phyloP scores from a whole-genome alignment of 441 rosid species.

The Populus hybrid region DNA sequence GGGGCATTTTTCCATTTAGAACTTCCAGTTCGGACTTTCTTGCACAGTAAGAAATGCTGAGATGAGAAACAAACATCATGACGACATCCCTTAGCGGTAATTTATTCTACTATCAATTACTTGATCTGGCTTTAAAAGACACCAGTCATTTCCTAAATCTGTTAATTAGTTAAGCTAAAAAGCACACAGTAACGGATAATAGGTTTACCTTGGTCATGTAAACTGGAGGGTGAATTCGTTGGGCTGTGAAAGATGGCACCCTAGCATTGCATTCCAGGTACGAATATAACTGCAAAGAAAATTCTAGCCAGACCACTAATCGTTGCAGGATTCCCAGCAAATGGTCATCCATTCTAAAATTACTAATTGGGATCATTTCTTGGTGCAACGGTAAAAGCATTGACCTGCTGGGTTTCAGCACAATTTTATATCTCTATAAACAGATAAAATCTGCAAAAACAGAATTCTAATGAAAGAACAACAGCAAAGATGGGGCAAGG shows the following conservation, averaged over 20 bases:
- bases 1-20: too few species aligned
- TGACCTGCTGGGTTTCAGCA: background rate
- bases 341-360: background rate
- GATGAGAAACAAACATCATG: too few species aligned
- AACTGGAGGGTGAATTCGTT: background rate
- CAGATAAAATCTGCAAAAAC: background rate
- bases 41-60: too few species aligned
- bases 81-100: too few species aligned
- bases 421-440: background rate
- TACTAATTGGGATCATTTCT: background rate
- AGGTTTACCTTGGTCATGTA: constrained; percentile 3
- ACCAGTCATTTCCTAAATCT: too few species aligned
- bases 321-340: background rate
- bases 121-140: too few species aligned
- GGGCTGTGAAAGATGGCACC: background rate
- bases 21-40: too few species aligned
- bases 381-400: background rate
- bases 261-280: background rate
- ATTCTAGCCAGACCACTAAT: background rate
- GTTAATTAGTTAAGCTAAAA: too few species aligned
- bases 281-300: background rate
- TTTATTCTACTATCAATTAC: too few species aligned
- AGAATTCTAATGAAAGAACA: background rate
- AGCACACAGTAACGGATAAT: background rate
- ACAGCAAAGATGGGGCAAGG: background rate